Evolutionary conservation across 2,329 filamentous ascomycete species (phyloP).

Genomic region (Zasmidium citrigriseum): DNA sequence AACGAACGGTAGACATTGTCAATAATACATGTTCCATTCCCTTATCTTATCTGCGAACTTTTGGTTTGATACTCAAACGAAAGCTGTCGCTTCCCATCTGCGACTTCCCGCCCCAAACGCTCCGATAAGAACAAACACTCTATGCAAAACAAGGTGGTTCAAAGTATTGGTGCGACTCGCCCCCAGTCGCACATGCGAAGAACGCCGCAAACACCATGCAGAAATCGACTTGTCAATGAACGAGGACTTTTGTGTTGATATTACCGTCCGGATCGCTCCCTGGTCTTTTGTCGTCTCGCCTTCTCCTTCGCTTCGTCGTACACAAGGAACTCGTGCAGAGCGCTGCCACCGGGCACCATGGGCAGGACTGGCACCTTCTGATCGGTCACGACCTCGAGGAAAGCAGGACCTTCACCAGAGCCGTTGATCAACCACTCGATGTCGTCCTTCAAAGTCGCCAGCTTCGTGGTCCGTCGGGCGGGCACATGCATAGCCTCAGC

Average conservation of each 20-base stretch:
- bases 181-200: background rate
- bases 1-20: too few relatives aligned
- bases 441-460: slow-evolving; percentile 73
- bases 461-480: slow-evolving; percentile 69
- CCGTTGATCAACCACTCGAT: slow-evolving; percentile 83
- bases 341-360: slow-evolving; percentile 89
- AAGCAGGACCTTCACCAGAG: slow-evolving; percentile 77
- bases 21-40: too few relatives aligned
- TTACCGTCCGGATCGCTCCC: slow-evolving; percentile 40
- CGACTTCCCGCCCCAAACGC: too few relatives aligned
- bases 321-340: slow-evolving; percentile 87
- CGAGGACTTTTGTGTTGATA: background rate
- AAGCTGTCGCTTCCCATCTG: too few relatives aligned
- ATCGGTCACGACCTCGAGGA: slow-evolving; percentile 90
- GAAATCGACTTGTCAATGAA: slow-evolving; percentile 1
- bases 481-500: slow-evolving; percentile 89
- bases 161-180: background rate
- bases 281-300: slow-evolving; percentile 38
- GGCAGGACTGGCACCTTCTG: slow-evolving; percentile 90
- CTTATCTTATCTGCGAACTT: too few relatives aligned
- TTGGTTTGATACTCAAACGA: too few relatives aligned
- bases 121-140: too few relatives aligned
- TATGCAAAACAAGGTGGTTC: background rate
- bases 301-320: slow-evolving; percentile 68
- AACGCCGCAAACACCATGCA: slow-evolving; percentile 16